phyloP scores from a whole-genome alignment of 2,329 filamentous ascomycete genomes.

The Pseudofabraea citricarpa region DNA sequence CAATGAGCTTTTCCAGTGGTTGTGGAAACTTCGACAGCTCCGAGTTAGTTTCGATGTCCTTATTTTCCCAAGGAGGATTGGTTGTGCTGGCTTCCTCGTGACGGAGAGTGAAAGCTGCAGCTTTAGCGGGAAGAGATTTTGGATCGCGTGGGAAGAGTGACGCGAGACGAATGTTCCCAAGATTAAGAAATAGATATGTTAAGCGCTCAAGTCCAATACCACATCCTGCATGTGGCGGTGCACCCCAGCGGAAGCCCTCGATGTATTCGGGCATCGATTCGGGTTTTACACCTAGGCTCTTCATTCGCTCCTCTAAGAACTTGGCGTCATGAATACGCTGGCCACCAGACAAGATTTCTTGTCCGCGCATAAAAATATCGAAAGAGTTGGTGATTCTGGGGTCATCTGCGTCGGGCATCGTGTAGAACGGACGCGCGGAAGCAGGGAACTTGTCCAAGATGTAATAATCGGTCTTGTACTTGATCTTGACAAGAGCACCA shows the following conservation, averaged over 20 bases:
- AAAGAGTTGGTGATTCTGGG: constrained; percentile 81
- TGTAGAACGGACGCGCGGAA: constrained; percentile 83
- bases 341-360: constrained; percentile 88
- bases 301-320: constrained; percentile 74
- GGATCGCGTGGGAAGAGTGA: constrained; percentile 86
- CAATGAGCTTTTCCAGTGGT: constrained; percentile 79
- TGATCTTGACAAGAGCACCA: constrained; percentile 78
- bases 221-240: constrained; percentile 83
- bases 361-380: constrained; percentile 89
- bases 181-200: constrained; percentile 76
- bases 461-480: constrained; percentile 87
- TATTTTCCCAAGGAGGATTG: constrained; percentile 56
- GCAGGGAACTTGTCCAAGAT: constrained; percentile 90
- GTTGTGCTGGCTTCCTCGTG: constrained; percentile 86
- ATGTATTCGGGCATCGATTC: constrained; percentile 88
- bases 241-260: constrained; percentile 80
- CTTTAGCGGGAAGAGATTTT: constrained; percentile 71
- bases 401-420: constrained; percentile 75
- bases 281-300: constrained; percentile 68
- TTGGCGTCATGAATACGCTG: constrained; percentile 84
- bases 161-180: constrained; percentile 85
- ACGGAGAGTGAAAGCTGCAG: constrained; percentile 60
- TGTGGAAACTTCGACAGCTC: constrained; percentile 55
- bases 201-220: constrained; percentile 88
- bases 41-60: constrained; percentile 33